phyloP scores from a whole-genome alignment of 179 eudicot species.

The Nepenthes alata region DNA sequence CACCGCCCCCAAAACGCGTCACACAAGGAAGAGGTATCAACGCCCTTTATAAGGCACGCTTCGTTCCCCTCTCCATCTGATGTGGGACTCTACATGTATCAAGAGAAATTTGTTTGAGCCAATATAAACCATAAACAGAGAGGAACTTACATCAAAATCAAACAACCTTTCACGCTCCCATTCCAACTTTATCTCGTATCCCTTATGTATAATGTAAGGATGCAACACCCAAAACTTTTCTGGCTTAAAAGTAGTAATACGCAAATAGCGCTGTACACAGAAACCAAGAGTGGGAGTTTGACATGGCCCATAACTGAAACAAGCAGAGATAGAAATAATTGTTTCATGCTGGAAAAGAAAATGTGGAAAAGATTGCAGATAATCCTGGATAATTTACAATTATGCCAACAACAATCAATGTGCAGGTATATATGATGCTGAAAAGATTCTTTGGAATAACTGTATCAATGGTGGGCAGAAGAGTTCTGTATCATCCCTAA shows the following conservation, averaged over 20 bases:
- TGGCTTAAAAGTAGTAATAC: conserved; percentile 75
- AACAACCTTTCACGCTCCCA: conserved; percentile 86
- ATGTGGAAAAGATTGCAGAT: too few species aligned
- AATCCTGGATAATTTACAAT: too few species aligned
- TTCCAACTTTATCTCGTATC: conserved; percentile 80
- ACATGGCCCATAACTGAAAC: conserved; percentile 87
- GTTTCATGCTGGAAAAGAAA: background rate
- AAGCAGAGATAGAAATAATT: conserved; percentile 8
- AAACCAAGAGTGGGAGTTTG: conserved; percentile 99
- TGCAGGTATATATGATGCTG: too few species aligned
- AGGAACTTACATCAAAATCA: conserved; percentile 62
- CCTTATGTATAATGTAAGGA: conserved; percentile 58
- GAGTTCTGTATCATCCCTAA: too few species aligned
- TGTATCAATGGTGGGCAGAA: too few species aligned
- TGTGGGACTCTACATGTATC: background rate
- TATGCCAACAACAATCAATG: too few species aligned
- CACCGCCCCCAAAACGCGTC: too few species aligned
- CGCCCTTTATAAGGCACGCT: too few species aligned
- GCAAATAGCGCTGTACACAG: conserved; percentile 90
- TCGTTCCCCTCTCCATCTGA: too few species aligned
- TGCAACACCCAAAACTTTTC: conserved; percentile 80
- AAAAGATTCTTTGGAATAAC: too few species aligned
- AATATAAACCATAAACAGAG: background rate
- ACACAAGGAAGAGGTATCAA: too few species aligned
- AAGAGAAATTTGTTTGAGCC: background rate